phyloP scores from a whole-genome alignment of 2,329 filamentous ascomycete genomes.

The Phyllosticta citriasiana region DNA sequence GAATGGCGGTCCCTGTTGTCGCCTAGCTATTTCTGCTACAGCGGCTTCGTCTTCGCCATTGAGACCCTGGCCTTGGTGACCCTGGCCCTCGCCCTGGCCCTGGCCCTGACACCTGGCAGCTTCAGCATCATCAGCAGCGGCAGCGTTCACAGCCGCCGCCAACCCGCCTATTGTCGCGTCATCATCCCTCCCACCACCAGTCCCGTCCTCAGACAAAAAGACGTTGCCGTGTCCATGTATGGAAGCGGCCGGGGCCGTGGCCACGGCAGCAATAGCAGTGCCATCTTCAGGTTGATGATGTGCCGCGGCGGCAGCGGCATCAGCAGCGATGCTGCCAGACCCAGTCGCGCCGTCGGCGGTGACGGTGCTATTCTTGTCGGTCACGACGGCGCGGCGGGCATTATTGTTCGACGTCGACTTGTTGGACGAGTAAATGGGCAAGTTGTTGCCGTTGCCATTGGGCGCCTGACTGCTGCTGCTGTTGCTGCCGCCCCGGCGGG shows the following conservation, averaged over 20 bases:
- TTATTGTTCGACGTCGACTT: background rate
- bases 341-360: background rate
- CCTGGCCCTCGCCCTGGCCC: no score
- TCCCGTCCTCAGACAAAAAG: background rate
- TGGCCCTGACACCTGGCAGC: background rate
- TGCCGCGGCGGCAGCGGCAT: background rate
- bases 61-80: no score
- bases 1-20: no score
- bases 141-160: no score
- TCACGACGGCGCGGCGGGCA: background rate
- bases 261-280: background rate
- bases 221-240: background rate
- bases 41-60: no score
- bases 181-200: background rate
- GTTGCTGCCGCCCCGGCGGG: no score
- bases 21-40: no score
- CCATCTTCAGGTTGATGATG: background rate
- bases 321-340: background rate
- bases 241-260: background rate
- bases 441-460: background rate
- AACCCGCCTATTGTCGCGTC: background rate
- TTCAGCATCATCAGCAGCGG: no score
- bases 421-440: background rate
- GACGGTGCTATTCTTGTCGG: background rate
- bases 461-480: background rate